phyloP scores from a whole-genome alignment of 2,329 filamentous ascomycete genomes.

The Cladophialophora yegresii region DNA sequence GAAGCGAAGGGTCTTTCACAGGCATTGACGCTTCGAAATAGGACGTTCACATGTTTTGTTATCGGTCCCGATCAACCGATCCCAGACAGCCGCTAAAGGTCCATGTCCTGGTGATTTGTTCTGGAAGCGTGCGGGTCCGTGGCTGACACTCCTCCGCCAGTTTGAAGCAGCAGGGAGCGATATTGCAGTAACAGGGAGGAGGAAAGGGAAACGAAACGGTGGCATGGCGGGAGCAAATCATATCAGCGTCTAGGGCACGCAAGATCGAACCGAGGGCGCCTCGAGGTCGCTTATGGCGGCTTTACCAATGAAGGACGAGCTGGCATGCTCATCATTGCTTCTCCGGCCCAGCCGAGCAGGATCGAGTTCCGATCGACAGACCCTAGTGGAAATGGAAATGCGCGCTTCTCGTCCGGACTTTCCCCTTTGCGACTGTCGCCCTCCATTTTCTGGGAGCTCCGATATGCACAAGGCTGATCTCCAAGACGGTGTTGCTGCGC shows the following conservation, averaged over 20 bases:
- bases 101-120: background rate
- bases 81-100: background rate
- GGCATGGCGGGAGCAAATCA: background rate
- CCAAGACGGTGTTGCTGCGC: background rate
- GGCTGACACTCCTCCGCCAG: background rate
- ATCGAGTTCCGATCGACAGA: background rate
- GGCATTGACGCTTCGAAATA: background rate
- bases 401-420: background rate
- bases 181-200: slow-evolving; percentile 1
- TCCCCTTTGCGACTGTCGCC: slow-evolving; percentile 1
- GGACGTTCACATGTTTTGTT: background rate
- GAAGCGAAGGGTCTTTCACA: background rate
- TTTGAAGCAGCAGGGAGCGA: background rate
- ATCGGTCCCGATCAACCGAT: background rate
- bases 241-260: background rate
- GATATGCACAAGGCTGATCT: slow-evolving; percentile 7
- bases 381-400: background rate
- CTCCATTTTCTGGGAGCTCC: background rate
- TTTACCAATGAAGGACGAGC: slow-evolving; percentile 1
- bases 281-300: background rate
- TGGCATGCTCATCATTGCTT: background rate
- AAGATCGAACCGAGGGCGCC: background rate
- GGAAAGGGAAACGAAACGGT: slow-evolving; percentile 2
- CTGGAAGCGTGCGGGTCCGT: background rate
- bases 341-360: background rate